phyloP scores from a whole-genome alignment of 176 grass and related monocot species.

The Secale cereale region DNA sequence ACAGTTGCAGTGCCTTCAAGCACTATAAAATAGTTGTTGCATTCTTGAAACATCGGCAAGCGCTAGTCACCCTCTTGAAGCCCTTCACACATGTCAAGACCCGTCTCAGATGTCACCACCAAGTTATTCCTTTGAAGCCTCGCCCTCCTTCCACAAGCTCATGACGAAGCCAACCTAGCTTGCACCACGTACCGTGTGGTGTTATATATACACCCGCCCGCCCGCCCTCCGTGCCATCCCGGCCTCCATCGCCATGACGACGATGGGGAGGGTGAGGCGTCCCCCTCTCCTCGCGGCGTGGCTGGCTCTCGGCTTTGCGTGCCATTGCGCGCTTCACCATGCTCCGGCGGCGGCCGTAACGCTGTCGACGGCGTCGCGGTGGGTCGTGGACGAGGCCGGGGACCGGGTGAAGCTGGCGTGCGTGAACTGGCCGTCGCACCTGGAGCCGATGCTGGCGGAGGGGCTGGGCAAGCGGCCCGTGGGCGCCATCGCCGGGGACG shows the following conservation, averaged over 20 bases:
- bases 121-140: constrained; percentile 41
- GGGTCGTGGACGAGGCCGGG: constrained; percentile 66
- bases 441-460: constrained; percentile 76
- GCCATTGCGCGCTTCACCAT: not conserved
- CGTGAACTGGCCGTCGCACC: constrained; percentile 94
- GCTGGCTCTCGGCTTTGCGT: not conserved
- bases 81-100: constrained; percentile 28
- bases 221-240: not conserved
- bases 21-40: constrained; percentile 21
- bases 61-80: not conserved
- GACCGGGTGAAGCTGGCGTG: constrained; percentile 82
- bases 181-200: not conserved
- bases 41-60: constrained; percentile 46
- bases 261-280: not conserved
- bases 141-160: not conserved
- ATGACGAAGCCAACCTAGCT: constrained; percentile 7
- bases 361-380: constrained; percentile 73
- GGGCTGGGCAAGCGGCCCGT: constrained; percentile 65
- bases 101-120: not conserved
- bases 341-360: not conserved
- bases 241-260: constrained; percentile 23
- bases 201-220: constrained; percentile 33
- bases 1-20: constrained; percentile 17
- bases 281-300: constrained; percentile 31
- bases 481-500: constrained; percentile 45